phyloP scores from a whole-genome alignment of 2,329 filamentous ascomycete genomes.

The Teratosphaeria gauchensis region DNA sequence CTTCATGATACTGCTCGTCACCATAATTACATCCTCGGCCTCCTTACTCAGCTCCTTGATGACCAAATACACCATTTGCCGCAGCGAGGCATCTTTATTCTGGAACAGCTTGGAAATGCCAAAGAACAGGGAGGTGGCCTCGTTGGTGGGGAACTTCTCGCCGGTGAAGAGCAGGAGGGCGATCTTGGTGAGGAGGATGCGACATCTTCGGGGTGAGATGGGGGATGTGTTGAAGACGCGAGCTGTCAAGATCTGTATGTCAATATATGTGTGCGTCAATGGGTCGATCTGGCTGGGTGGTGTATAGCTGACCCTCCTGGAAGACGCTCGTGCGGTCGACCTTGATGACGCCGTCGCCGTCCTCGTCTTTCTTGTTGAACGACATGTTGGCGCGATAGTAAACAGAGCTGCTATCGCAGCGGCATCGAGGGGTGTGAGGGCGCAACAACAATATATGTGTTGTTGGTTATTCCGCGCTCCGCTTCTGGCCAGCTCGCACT shows the following conservation, averaged over 20 bases:
- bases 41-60: constrained; percentile 95
- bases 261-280: neutral
- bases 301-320: constrained; percentile 70
- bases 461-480: neutral
- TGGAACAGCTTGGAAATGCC: constrained; percentile 98
- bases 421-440: constrained; percentile 7
- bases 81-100: constrained; percentile 95
- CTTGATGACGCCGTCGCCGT: constrained; percentile 89
- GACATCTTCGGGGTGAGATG: constrained; percentile 93
- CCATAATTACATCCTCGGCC: constrained; percentile 99
- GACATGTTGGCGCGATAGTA: constrained; percentile 52
- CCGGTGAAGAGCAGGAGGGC: constrained; percentile 92
- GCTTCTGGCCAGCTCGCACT: neutral
- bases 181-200: constrained; percentile 94
- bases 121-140: constrained; percentile 97
- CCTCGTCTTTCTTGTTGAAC: constrained; percentile 99
- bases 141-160: constrained; percentile 91
- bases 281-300: constrained; percentile 2
- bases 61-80: constrained; percentile 97
- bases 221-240: constrained; percentile 96
- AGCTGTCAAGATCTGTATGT: constrained; percentile 44
- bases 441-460: neutral
- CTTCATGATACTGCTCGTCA: constrained; percentile 99
- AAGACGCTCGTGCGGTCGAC: constrained; percentile 97
- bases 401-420: constrained; percentile 9